Evolutionary conservation across 345 rosid genomes (phyloP).

Genomic region (Orychophragmus violaceus): DNA sequence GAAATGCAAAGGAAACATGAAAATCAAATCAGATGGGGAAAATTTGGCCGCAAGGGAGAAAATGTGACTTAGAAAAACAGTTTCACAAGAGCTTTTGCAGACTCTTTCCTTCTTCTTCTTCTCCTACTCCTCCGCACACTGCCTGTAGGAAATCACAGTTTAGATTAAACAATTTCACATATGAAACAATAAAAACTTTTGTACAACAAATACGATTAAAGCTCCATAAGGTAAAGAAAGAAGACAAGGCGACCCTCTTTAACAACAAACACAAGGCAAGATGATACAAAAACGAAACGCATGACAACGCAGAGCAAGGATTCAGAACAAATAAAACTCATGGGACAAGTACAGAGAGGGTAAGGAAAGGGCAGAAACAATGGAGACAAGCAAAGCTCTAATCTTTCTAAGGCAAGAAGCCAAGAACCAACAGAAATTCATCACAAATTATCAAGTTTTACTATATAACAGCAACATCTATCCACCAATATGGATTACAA

Average conservation of each 20-base stretch:
- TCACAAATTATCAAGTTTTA: too few species aligned
- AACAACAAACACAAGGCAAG: background rate
- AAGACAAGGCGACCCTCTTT: background rate
- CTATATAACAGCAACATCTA: background rate
- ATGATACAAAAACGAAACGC: background rate
- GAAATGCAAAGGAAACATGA: background rate
- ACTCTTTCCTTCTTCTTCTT: background rate
- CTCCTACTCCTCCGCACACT: background rate
- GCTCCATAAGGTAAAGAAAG: background rate
- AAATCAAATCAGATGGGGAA: too few species aligned
- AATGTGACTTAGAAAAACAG: background rate
- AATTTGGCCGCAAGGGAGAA: background rate
- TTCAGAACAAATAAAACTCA: conserved; percentile 6
- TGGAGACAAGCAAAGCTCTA: background rate
- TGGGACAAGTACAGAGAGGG: background rate
- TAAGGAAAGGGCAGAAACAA: background rate
- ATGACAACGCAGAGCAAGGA: background rate
- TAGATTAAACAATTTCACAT: background rate
- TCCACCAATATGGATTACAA: background rate
- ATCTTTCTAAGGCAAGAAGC: background rate
- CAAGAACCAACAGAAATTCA: background rate
- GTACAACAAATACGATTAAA: background rate
- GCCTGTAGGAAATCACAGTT: background rate
- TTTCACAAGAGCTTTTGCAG: background rate
- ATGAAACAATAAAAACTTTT: background rate